phyloP scores from a whole-genome alignment of 352 stramenopile species.

The Globisporangium nodosum region DNA sequence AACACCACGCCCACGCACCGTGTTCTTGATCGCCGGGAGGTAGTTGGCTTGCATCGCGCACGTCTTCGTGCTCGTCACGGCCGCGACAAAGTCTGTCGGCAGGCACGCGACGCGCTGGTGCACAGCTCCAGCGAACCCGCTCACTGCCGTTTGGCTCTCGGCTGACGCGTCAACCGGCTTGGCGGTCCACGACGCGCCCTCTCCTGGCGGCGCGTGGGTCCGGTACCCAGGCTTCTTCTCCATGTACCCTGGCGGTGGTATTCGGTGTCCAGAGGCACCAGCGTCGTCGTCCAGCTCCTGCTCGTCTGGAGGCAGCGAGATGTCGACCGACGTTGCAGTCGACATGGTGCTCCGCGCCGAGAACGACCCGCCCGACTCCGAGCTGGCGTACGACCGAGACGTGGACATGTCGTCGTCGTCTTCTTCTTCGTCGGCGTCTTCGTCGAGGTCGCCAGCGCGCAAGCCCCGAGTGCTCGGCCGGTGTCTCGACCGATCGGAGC shows the following conservation, averaged over 20 bases:
- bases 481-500: constrained; percentile 2
- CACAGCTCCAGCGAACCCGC: constrained; percentile 44
- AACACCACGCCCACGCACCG: constrained; percentile 19
- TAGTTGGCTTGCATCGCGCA: constrained; percentile 80
- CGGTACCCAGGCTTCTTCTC: constrained; percentile 56
- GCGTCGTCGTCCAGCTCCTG: constrained; percentile 22
- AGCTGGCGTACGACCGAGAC: constrained; percentile 26
- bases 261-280: no score
- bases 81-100: constrained; percentile 58
- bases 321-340: constrained; percentile 32
- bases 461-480: neutral
- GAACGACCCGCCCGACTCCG: constrained; percentile 16
- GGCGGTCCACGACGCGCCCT: constrained; percentile 46
- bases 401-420: constrained; percentile 20
- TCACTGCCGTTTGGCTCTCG: constrained; percentile 63
- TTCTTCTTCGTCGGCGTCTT: constrained; percentile 16
- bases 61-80: constrained; percentile 66
- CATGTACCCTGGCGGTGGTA: constrained; percentile 20
- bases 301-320: constrained; percentile 54
- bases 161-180: constrained; percentile 45
- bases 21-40: constrained; percentile 66
- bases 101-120: constrained; percentile 66
- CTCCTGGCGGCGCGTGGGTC: constrained; percentile 48
- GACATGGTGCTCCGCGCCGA: constrained; percentile 30
- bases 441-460: constrained; percentile 4